phyloP scores from a whole-genome alignment of 108 stramenopile species.

The Skeletonema costatum region DNA sequence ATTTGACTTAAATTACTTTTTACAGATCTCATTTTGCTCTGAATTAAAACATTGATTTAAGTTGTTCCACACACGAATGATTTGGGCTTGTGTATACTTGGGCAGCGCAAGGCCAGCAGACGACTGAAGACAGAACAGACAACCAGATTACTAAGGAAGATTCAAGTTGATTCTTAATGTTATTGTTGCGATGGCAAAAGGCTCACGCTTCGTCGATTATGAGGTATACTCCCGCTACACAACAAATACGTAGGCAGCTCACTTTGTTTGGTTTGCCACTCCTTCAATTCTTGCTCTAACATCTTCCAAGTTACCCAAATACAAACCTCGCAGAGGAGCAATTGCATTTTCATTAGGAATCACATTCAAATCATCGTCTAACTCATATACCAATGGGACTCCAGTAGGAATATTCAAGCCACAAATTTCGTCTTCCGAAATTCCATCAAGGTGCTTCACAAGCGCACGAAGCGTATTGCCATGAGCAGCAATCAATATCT shows the following conservation, averaged over 20 bases:
- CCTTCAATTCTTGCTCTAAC: slow-evolving; percentile 89
- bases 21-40: too few species aligned
- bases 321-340: slow-evolving; percentile 81
- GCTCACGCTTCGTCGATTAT: background rate
- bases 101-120: too few species aligned
- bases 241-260: slow-evolving; percentile 5
- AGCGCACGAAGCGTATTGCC: slow-evolving; percentile 99
- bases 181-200: too few species aligned
- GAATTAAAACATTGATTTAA: too few species aligned
- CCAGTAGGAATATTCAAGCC: slow-evolving; percentile 98
- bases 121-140: too few species aligned
- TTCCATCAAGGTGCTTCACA: slow-evolving; percentile 97
- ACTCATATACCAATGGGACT: slow-evolving; percentile 93
- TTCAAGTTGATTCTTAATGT: too few species aligned
- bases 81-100: too few species aligned
- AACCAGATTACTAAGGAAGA: too few species aligned
- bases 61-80: too few species aligned
- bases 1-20: background rate
- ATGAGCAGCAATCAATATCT: slow-evolving; percentile 97
- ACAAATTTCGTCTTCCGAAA: slow-evolving; percentile 91
- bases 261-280: slow-evolving; percentile 93
- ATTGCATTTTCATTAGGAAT: slow-evolving; percentile 88
- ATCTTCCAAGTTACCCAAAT: slow-evolving; percentile 91
- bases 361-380: slow-evolving; percentile 92
- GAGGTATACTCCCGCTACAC: background rate